Evolutionary conservation across 129 eudicot genomes (phyloP), one percentile per base, ranked within the genome.

Genomic region (Escallonia rubra): DNA sequence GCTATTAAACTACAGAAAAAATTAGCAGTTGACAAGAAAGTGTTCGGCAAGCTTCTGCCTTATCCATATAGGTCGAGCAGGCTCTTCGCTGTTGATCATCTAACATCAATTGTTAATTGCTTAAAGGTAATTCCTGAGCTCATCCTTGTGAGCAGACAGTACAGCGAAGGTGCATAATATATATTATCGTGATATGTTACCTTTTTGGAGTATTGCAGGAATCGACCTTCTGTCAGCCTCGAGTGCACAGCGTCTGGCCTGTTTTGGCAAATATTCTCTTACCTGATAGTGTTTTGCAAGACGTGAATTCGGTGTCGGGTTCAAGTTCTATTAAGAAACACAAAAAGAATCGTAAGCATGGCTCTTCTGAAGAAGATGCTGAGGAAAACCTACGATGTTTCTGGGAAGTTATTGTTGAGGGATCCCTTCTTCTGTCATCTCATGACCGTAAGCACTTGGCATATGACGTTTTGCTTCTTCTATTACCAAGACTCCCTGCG

Each of bases 371-470:
- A 64, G 99, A 84, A 80, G 97, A 90, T 64, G 62, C 80, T 51
- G 88, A 79, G 66, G 81, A 77, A 72, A 87, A 76, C 59, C 84
- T 94, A 60, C 75, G 66, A 66, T 71, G 72, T 73, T 94, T 94
- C 69, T 85, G 90, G 87, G 90, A 90, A 55, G 79, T 76, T 63
- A 67, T 85, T 38, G 78, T 94, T 23, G 97, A 90, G 73, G 96
- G 86, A 42, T 84, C 93, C 41, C 90, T 94, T 64, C 80, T 94
- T 15, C 52, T 68, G 10, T 90, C 97, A 38, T 94, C 99, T 50
- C 99, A 94, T 72, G 99, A 93, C 67, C 96, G 99, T 55, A 93
- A 93, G 75, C 96, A 86, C 85, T 77, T 93, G 75, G 99, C 82
- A 49, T 82, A 86, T 80, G 95, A 86, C 75, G 69, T 86, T 41